Percentiles rank a stretch among this genome's conserved stretches.
These are phyloP conservation scores for Trifolium fragiferum DNA, from an alignment of 306 rosid genomes.

Conservation along the genomic window DNA sequence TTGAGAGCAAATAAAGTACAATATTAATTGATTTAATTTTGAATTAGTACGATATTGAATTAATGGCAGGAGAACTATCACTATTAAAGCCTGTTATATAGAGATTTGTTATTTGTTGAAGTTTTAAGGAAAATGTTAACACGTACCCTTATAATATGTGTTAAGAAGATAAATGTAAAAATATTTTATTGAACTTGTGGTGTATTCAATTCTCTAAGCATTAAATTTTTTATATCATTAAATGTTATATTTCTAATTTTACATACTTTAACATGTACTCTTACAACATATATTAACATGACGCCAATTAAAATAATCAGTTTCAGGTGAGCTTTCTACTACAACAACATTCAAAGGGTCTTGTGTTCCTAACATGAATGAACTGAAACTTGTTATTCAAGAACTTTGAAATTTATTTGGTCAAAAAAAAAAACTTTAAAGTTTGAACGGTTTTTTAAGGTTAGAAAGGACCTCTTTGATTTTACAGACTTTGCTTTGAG, in stretches of 20 bases:
- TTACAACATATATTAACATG: too few relatives aligned
- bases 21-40: background rate
- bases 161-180: too few relatives aligned
- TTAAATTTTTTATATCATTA: too few relatives aligned
- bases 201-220: too few relatives aligned
- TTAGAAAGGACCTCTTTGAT: constrained; percentile 30
- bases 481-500: constrained; percentile 31
- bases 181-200: too few relatives aligned
- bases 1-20: background rate
- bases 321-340: constrained; percentile 51
- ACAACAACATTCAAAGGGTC: background rate
- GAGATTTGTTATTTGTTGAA: constrained; percentile 25
- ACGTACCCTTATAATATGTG: too few relatives aligned
- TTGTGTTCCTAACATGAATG: background rate
- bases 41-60: background rate
- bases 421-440: background rate
- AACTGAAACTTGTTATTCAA: constrained; percentile 38
- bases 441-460: constrained; percentile 39
- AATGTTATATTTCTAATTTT: too few relatives aligned
- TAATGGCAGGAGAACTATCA: constrained; percentile 31
- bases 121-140: constrained; percentile 13
- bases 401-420: constrained; percentile 30
- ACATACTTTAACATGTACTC: too few relatives aligned
- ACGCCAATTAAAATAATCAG: constrained; percentile 16
- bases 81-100: constrained; percentile 31